These are phyloP conservation scores for Verticillium isaacii DNA, from an alignment of 2,329 filamentous ascomycete genomes.

Conservation along the genomic window DNA sequence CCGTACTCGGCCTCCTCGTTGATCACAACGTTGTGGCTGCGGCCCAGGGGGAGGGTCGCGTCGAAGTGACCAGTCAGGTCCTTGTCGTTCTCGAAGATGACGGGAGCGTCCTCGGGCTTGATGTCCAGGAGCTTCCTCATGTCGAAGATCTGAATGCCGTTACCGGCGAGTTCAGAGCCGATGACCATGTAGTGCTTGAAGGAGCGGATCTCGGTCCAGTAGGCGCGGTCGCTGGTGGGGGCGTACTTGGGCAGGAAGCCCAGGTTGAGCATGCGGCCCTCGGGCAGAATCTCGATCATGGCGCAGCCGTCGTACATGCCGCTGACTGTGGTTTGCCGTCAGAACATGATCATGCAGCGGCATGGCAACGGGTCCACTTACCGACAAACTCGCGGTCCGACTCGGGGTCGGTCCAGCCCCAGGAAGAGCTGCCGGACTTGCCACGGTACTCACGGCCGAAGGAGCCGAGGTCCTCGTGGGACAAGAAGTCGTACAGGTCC, in stretches of 20 bases:
- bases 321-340: constrained; percentile 3
- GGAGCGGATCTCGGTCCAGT: constrained; percentile 30
- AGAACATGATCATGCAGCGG: not conserved
- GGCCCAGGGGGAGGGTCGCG: constrained; percentile 24
- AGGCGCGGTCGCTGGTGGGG: constrained; percentile 10
- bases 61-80: constrained; percentile 21
- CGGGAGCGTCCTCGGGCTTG: constrained; percentile 25
- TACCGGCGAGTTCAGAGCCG: constrained; percentile 34
- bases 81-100: constrained; percentile 17
- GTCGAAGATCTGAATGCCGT: constrained; percentile 59
- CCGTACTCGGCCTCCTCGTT: constrained; percentile 32
- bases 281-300: constrained; percentile 36
- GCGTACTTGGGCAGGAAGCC: constrained; percentile 27
- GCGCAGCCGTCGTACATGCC: constrained; percentile 33
- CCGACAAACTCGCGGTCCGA: constrained; percentile 22
- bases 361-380: not conserved
- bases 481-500: constrained; percentile 49
- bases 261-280: constrained; percentile 36
- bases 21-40: constrained; percentile 42
- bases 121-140: constrained; percentile 39
- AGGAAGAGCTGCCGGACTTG: constrained; percentile 24
- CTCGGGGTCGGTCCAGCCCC: constrained; percentile 37
- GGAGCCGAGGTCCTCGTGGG: constrained; percentile 45
- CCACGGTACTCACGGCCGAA: constrained; percentile 15
- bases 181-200: constrained; percentile 28